A percentile compares a stretch with the other conserved stretches of the same genome.
These are phyloP conservation scores for Rhizomucor miehei DNA, from an alignment of 371 early-diverging fungal species.

Conservation along the genomic window DNA sequence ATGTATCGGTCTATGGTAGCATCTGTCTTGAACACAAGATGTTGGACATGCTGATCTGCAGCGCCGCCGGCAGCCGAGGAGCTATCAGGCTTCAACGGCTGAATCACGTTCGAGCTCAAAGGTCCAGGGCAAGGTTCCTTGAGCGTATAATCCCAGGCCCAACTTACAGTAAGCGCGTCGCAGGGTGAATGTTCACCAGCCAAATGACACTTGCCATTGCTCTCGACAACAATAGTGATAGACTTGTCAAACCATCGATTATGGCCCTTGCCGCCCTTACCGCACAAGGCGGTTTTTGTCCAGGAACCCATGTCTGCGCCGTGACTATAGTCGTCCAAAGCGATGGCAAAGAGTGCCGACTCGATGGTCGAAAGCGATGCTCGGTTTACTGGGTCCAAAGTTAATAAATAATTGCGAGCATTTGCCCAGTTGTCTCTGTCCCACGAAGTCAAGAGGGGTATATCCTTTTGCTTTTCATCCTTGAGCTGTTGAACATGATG, in stretches of 20 bases:
- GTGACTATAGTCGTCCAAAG: conserved; percentile 67
- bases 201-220: conserved; percentile 69
- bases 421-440: conserved; percentile 84
- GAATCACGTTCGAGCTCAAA: neutral
- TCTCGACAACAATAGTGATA: conserved; percentile 59
- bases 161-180: conserved; percentile 73
- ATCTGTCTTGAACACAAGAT: conserved; percentile 55
- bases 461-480: conserved; percentile 44
- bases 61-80: too few species aligned
- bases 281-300: conserved; percentile 55
- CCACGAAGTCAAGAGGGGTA: conserved; percentile 80
- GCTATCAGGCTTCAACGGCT: conserved; percentile 8
- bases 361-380: conserved; percentile 54
- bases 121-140: conserved; percentile 34
- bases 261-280: conserved; percentile 49
- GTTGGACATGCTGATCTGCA: conserved; percentile 13
- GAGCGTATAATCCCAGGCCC: conserved; percentile 58
- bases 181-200: conserved; percentile 85
- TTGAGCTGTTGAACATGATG: conserved; percentile 36
- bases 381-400: conserved; percentile 50
- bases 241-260: conserved; percentile 92
- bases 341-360: conserved; percentile 70
- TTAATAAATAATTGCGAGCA: conserved; percentile 58
- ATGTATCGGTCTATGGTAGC: conserved; percentile 43
- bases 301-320: conserved; percentile 30